Percentiles rank a stretch among this genome's conserved stretches.
Evolutionary conservation across 2,329 filamentous ascomycete species (phyloP).

Genomic region (Arthrocladium fulminans): DNA sequence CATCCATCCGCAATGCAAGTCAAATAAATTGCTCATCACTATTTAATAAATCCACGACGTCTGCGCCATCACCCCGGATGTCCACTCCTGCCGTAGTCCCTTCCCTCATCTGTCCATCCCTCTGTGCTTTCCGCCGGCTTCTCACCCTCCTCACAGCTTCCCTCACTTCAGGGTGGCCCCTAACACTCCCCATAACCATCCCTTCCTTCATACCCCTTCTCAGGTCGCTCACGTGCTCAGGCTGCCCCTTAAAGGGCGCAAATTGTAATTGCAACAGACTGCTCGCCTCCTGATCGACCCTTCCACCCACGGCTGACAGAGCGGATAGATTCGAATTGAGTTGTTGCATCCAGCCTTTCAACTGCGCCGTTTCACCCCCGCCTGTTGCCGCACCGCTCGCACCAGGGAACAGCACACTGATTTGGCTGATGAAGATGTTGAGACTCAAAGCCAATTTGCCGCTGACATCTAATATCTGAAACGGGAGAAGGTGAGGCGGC

Average conservation of each 20-base stretch:
- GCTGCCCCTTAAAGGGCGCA: constrained; percentile 69
- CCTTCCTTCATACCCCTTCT: constrained; percentile 71
- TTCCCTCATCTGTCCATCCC: neutral
- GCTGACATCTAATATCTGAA: constrained; percentile 68
- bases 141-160: constrained; percentile 61
- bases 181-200: constrained; percentile 77
- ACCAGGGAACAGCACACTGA: constrained; percentile 34
- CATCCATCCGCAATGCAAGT: no score
- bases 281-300: constrained; percentile 59
- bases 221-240: constrained; percentile 53
- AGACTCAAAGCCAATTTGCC: constrained; percentile 68
- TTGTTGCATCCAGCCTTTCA: constrained; percentile 35
- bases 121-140: constrained; percentile 13
- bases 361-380: constrained; percentile 21
- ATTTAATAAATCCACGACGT: constrained; percentile 6
- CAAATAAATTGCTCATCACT: constrained; percentile 6
- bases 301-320: constrained; percentile 51
- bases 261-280: constrained; percentile 69
- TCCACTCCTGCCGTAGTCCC: neutral
- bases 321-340: constrained; percentile 57
- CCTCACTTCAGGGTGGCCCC: constrained; percentile 69
- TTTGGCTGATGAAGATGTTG: constrained; percentile 74
- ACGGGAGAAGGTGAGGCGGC: constrained; percentile 56
- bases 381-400: neutral
- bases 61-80: constrained; percentile 1